Conservation (phyloP, 2,329 filamentous ascomycete genomes). For the Diaporthe batatas region DNA sequence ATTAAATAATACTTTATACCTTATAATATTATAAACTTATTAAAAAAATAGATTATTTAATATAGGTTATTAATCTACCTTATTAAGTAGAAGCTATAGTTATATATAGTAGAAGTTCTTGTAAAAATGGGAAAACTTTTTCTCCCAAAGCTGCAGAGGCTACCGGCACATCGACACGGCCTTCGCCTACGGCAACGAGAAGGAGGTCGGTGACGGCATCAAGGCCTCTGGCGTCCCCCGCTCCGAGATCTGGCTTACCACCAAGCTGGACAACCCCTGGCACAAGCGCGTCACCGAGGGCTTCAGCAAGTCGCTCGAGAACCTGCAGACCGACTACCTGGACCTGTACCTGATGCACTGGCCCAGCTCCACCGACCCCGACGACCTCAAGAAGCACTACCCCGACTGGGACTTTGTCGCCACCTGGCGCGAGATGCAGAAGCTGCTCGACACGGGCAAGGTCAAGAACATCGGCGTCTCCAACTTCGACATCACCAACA, state of each 20-base stretch:
- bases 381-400: conserved; percentile 75
- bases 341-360: conserved; percentile 82
- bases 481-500: conserved; percentile 86
- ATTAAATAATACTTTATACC: too few species aligned
- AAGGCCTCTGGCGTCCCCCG: conserved; percentile 74
- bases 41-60: too few species aligned
- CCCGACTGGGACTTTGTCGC: conserved; percentile 86
- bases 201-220: conserved; percentile 76
- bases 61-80: too few species aligned
- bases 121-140: too few species aligned
- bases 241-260: conserved; percentile 78
- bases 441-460: conserved; percentile 76
- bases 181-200: conserved; percentile 82
- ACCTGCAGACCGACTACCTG: conserved; percentile 74
- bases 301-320: conserved; percentile 70
- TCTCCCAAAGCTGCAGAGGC: conserved; percentile 54
- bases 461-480: conserved; percentile 86
- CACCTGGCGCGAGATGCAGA: conserved; percentile 81
- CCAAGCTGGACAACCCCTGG: conserved; percentile 80
- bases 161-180: conserved; percentile 85
- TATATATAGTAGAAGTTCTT: too few species aligned
- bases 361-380: conserved; percentile 74
- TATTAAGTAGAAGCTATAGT: too few species aligned
- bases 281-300: conserved; percentile 77
- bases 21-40: too few species aligned